Evolutionary conservation across 768 basidiomycete genomes (phyloP).

Genomic region (Coprinopsis marcescibilis): DNA sequence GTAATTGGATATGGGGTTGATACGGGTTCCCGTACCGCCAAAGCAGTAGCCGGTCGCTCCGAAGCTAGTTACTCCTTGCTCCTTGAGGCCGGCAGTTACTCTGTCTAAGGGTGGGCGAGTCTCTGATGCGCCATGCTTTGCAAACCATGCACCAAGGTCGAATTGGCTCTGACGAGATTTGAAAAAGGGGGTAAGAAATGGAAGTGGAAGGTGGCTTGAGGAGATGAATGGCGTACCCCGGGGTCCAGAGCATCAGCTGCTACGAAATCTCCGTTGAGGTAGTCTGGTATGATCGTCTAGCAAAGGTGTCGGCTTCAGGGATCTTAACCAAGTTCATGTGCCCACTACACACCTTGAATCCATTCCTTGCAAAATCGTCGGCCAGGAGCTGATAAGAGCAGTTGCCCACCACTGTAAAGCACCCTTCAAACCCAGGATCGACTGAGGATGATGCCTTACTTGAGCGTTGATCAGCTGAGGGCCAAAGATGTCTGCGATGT

Average conservation of each 20-base stretch:
- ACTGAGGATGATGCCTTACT: constrained; percentile 23
- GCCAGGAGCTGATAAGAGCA: constrained; percentile 27
- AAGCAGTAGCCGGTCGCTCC: constrained; percentile 68
- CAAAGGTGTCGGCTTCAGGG: too few relatives aligned
- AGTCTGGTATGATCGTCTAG: constrained; percentile 10
- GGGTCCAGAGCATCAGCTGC: constrained; percentile 5
- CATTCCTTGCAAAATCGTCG: constrained; percentile 41
- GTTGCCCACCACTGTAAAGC: constrained; percentile 1
- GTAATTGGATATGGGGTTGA: background rate
- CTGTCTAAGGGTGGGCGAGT: constrained; percentile 50
- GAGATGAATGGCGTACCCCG: constrained; percentile 8
- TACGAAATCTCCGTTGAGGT: constrained; percentile 10
- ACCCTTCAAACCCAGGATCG: background rate
- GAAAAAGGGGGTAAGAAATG: background rate
- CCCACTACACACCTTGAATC: constrained; percentile 29
- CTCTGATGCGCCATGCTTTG: constrained; percentile 29
- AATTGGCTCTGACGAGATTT: constrained; percentile 22
- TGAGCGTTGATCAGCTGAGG: constrained; percentile 38
- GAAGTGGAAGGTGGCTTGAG: background rate
- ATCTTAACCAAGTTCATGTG: constrained; percentile 13
- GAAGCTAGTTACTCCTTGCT: constrained; percentile 50
- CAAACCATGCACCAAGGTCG: constrained; percentile 39
- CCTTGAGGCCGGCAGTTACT: constrained; percentile 52
- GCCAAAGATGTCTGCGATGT: constrained; percentile 50
- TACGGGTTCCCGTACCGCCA: constrained; percentile 41